Percentiles rank a stretch among this genome's conserved stretches.
Evolutionary conservation across 2,329 filamentous ascomycete species (phyloP).

Genomic region (Alternaria arbusti): DNA sequence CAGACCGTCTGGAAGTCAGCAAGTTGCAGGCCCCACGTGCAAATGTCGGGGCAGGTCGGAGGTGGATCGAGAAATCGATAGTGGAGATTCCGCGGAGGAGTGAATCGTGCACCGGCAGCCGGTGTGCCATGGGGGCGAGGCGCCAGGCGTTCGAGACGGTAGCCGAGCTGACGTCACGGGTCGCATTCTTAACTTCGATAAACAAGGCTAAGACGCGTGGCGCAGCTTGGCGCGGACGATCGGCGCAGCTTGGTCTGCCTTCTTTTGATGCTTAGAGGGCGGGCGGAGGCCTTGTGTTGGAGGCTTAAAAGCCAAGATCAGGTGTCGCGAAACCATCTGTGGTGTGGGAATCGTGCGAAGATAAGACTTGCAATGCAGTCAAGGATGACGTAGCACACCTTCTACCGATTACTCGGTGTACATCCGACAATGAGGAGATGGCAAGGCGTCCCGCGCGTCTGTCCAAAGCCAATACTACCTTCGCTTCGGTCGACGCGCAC

Average conservation of each 20-base stretch:
- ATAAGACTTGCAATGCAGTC: not conserved
- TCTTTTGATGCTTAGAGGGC: constrained; percentile 7
- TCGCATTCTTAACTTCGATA: not conserved
- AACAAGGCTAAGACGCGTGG: constrained; percentile 12
- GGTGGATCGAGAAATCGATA: constrained; percentile 4
- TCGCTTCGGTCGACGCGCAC: constrained; percentile 7
- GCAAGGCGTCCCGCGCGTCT: not conserved
- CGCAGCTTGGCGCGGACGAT: constrained; percentile 17
- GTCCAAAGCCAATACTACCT: not conserved
- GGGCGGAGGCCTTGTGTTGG: not conserved
- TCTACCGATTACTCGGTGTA: not conserved
- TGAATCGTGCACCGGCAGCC: not conserved
- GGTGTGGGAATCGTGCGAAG: not conserved
- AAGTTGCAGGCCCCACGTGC: not conserved
- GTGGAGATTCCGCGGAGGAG: not conserved
- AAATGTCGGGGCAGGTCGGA: not conserved
- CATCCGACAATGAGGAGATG: not conserved
- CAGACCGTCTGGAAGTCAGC: not conserved
- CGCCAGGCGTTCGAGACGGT: not conserved
- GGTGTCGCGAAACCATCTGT: not conserved
- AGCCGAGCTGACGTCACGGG: constrained; percentile 17
- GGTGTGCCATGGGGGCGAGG: constrained; percentile 1
- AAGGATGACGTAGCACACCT: not conserved
- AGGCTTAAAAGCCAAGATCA: constrained; percentile 4
- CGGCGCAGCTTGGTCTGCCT: constrained; percentile 16